These are phyloP conservation scores for Aphanomyces stellatus DNA, from an alignment of 352 stramenopile genomes.

Conservation along the genomic window DNA sequence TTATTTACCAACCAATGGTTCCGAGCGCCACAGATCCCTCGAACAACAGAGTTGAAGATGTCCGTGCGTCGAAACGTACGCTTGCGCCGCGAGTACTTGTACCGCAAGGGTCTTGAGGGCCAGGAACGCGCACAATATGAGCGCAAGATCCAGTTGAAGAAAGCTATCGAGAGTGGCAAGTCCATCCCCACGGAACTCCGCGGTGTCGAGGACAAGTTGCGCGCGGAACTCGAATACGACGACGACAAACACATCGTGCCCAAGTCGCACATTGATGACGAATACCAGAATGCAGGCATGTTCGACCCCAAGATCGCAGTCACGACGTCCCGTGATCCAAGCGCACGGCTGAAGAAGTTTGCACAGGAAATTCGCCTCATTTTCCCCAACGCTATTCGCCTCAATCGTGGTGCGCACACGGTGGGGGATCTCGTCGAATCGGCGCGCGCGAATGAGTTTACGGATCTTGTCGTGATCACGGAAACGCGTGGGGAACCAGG, in stretches of 20 bases:
- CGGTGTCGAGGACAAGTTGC: conserved; percentile 87
- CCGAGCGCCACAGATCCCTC: background rate
- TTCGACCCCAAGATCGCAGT: conserved; percentile 97
- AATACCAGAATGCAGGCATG: conserved; percentile 97
- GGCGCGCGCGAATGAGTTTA: conserved; percentile 95
- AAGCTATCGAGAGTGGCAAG: conserved; percentile 92
- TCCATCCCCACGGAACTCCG: conserved; percentile 96
- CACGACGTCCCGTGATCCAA: conserved; percentile 96
- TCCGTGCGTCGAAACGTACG: conserved; percentile 92
- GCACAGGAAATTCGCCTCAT: conserved; percentile 99
- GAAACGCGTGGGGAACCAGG: conserved; percentile 97
- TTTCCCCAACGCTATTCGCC: conserved; percentile 95
- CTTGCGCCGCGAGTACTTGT: conserved; percentile 98
- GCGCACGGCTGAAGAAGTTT: conserved; percentile 98
- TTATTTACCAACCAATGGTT: conserved; percentile 14
- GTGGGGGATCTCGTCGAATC: conserved; percentile 93
- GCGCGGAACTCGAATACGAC: conserved; percentile 89
- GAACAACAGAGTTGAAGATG: conserved; percentile 30
- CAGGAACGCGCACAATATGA: conserved; percentile 94
- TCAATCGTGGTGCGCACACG: conserved; percentile 96
- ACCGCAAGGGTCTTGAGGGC: conserved; percentile 96
- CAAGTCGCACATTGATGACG: conserved; percentile 95
- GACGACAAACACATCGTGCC: conserved; percentile 83
- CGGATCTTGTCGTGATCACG: conserved; percentile 97
- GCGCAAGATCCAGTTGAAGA: conserved; percentile 95